phyloP scores from a whole-genome alignment of 495 filamentous ascomycete genomes.

The Gamarada debralockiae region DNA sequence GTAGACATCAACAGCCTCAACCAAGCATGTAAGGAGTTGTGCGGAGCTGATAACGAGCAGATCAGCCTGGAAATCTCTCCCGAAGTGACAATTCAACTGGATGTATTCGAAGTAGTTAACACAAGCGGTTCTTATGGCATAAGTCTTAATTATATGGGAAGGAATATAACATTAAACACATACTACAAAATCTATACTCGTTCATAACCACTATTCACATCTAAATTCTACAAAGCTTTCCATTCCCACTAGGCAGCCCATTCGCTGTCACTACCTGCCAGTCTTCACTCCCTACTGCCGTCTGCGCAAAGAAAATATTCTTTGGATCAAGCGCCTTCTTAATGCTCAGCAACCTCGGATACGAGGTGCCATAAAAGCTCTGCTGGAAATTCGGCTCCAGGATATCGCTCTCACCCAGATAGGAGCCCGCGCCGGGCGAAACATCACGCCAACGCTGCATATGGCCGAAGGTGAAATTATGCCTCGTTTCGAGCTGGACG shows the following conservation, averaged over 20 bases:
- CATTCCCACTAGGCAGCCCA: slow-evolving; percentile 11
- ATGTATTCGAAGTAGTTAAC: too few relatives aligned
- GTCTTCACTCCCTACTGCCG: slow-evolving; percentile 60
- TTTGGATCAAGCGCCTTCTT: slow-evolving; percentile 54
- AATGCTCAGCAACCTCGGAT: slow-evolving; percentile 39
- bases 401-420: slow-evolving; percentile 42
- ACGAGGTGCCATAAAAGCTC: slow-evolving; percentile 48
- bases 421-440: slow-evolving; percentile 37
- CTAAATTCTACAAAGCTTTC: slow-evolving; percentile 13
- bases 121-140: too few relatives aligned
- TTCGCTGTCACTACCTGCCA: slow-evolving; percentile 31
- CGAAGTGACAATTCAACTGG: too few relatives aligned
- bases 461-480: slow-evolving; percentile 29
- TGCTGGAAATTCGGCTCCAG: slow-evolving; percentile 46
- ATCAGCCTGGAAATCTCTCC: too few relatives aligned
- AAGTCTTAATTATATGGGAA: too few relatives aligned
- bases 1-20: too few relatives aligned
- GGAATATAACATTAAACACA: too few relatives aligned
- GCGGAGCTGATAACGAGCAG: too few relatives aligned
- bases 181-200: too few relatives aligned
- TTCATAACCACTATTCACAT: too few relatives aligned
- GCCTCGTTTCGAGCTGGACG: slow-evolving; percentile 22
- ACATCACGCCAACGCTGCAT: slow-evolving; percentile 30
- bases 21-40: too few relatives aligned
- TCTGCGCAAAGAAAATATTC: slow-evolving; percentile 53